Percentiles rank a stretch among this genome's conserved stretches.
Conservation (phyloP, 1,284 basidiomycete species). For the Tilletia walkeri region DNA sequence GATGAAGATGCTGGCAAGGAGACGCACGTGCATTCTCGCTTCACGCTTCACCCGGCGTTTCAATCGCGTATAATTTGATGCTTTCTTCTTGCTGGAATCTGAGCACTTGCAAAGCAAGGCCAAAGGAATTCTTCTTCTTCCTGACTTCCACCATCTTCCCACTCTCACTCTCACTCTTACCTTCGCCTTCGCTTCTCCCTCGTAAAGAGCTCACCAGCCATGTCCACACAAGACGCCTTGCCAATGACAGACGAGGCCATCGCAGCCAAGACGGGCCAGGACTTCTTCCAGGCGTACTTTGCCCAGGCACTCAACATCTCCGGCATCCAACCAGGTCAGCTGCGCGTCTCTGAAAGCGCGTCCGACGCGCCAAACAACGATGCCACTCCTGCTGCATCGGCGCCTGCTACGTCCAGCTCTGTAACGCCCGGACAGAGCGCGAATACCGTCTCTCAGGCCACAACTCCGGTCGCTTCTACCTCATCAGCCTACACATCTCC, state of each 20-base stretch:
- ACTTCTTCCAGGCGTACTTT: slow-evolving; percentile 30
- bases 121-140: too few species aligned
- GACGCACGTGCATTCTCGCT: too few species aligned
- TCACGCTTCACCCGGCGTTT: too few species aligned
- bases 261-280: slow-evolving; percentile 19
- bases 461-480: neutral
- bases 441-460: neutral
- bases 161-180: too few species aligned
- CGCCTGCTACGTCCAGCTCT: neutral
- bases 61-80: too few species aligned
- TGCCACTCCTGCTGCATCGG: neutral
- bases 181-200: too few species aligned
- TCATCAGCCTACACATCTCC: too few species aligned
- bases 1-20: too few species aligned
- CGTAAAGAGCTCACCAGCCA: neutral
- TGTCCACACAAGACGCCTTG: slow-evolving; percentile 7
- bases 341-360: slow-evolving; percentile 1
- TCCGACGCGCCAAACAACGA: neutral
- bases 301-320: slow-evolving; percentile 24
- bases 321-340: slow-evolving; percentile 18
- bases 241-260: slow-evolving; percentile 10
- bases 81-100: too few species aligned
- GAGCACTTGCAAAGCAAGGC: too few species aligned
- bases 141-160: too few species aligned
- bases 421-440: neutral